Evolutionary conservation across 1,284 basidiomycete species (phyloP), one percentile per base, ranked within the genome.

Genomic region (Leccinum griseonigrum): DNA sequence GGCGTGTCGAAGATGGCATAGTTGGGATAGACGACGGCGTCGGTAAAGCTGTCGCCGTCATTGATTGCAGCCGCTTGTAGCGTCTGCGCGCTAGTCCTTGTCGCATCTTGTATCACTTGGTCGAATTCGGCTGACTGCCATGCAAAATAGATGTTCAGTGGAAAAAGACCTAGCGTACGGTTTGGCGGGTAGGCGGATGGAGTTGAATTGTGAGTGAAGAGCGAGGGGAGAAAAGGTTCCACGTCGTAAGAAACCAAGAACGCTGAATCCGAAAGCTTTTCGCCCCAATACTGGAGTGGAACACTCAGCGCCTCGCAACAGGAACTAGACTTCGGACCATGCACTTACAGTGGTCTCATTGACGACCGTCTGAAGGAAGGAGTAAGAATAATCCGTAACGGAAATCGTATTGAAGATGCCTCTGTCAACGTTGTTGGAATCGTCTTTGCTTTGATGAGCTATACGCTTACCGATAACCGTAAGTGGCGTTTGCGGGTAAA

Each of bases 1-100:
- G 81, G 76, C 7, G 82, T 84, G 61, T 78, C 79, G 56, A 67
- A 78, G 6, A 82, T 75, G 2, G 83, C 82, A 64, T 84, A 84
- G 66, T 85, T 85, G 4, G 76, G 74, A 66, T 87, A 85, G 10
- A 13, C 11, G 0, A 77, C 79, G 28, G 74, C 68, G 0, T 64
- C 68, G 7, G 18, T 16, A 52, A 28, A 10, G 10, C 28, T 31
- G 10, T 31, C 40, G 29, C 40, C 31, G n/a, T 28, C 34, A 22
- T 13, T 46, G 43, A 22, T 46, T 1, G 58, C 8, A 1, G 38
- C 29, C 2, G 18, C 32, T 14, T 52, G 32, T 48, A 86, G 73
- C 0, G 67, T 69, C 1, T 65, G 36, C 7, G 78, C 76, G 63
- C 77, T 82, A 48, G 75, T 67, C 50, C 71, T 69, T 3, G 78